Evolutionary conservation across 2,329 filamentous ascomycete genomes (phyloP), one percentile per base, ranked within the genome.

Genomic region (Trichoderma hamatum): DNA sequence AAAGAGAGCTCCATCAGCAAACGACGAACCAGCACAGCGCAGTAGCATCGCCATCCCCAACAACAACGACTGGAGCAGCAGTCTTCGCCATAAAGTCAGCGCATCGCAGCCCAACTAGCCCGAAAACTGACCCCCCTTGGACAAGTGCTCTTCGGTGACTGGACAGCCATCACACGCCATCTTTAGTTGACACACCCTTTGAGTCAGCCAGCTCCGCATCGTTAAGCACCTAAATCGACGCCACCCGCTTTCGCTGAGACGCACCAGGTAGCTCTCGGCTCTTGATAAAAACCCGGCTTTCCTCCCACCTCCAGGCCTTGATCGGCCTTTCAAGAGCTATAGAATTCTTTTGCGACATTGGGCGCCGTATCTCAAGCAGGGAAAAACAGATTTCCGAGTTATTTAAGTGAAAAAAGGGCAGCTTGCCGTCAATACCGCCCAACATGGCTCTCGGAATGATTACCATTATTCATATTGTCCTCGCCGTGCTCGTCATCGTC

Each of bases 401-500:
- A 32, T 24, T 26, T 24, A 19, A 24, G 5, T 7, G 26, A 36
- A 28, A 34, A 32, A 56, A 56, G 26, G 54, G 34, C 62, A 43
- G 11, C n/a, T 26, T 26, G 43, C 28, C 39, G 11, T 36, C n/a
- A 62, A 49, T 5, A 43, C 54, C 65, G 61, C 64, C 51, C 77
- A 79, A 72, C 61, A 87, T 89, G 87, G 80, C 81, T 34, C 78
- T 86, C 75, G 82, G 81, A 70, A 85, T 88, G 75, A 82, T 88
- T 49, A 82, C 88, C 73, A 86, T 90, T 51, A 82, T 92, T 51
- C 91, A 93, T 77, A 84, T 86, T 70, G 82, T 88, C 61, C 90
- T 95, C 75, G 85, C 84, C 13, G 72, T 93, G 51, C 87, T 96
- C 74, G 84, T 89, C 43, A 83, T 96, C 71, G 88, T 94, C 72